Evolutionary conservation across 1,284 basidiomycete species (phyloP).

Genomic region (Chalciporus sp.): DNA sequence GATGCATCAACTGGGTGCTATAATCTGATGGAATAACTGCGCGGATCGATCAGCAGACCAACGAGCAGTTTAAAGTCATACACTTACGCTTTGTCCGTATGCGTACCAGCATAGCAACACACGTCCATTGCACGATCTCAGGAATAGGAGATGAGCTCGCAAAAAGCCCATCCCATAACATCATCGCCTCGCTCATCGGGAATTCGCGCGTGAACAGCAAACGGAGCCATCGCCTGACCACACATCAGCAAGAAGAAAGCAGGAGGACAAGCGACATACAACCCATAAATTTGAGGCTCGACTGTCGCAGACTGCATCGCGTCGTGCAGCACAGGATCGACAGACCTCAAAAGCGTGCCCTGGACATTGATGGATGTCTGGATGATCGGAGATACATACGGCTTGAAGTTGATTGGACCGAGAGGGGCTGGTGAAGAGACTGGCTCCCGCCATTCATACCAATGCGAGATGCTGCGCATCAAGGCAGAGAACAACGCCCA

Average conservation of each 20-base stretch:
- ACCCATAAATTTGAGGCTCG: constrained; percentile 94
- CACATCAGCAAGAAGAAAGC: constrained; percentile 12
- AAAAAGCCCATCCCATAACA: constrained; percentile 91
- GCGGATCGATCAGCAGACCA: constrained; percentile 10
- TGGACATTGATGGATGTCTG: constrained; percentile 80
- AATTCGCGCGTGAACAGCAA: constrained; percentile 91
- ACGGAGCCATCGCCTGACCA: constrained; percentile 82
- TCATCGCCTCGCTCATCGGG: constrained; percentile 70
- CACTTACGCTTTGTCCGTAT: constrained; percentile 82
- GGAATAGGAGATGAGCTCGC: constrained; percentile 71
- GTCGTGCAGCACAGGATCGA: constrained; percentile 82
- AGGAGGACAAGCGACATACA: constrained; percentile 50
- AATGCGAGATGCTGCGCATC: constrained; percentile 76
- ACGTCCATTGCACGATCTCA: constrained; percentile 80
- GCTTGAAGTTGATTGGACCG: constrained; percentile 51
- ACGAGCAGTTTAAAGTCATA: constrained; percentile 1
- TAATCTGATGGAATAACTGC: constrained; percentile 86
- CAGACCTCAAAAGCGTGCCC: constrained; percentile 66
- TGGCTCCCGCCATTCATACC: constrained; percentile 89
- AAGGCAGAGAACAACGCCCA: constrained; percentile 79
- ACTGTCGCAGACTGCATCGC: constrained; percentile 77
- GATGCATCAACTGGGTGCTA: constrained; percentile 75
- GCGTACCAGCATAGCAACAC: constrained; percentile 89
- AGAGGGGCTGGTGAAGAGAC: constrained; percentile 42
- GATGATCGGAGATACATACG: constrained; percentile 83